Evolutionary conservation across 2,329 filamentous ascomycete genomes (phyloP), one percentile per base, ranked within the genome.

Genomic region (Huntiella moniliformis): DNA sequence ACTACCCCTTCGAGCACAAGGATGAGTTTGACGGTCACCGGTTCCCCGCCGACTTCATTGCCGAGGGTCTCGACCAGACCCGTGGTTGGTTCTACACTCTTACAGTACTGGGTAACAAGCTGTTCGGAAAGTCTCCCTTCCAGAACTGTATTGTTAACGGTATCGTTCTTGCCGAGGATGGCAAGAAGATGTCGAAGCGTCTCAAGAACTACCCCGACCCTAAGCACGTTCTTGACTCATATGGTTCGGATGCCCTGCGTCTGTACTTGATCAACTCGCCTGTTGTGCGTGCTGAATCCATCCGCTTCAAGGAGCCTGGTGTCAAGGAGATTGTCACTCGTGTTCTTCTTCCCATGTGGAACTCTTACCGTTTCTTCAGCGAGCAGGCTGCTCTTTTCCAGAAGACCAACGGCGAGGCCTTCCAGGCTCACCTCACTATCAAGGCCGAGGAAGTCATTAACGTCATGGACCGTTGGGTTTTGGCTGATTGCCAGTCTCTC

Each of bases 391-490:
- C 43, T 7, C 48, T 54, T 12, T 56, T 48, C 48, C 51, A 53
- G 38, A 52, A 54, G 45, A 52, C 46, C 4, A 52, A 51, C n/a
- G 53, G 51, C 17, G 35, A 48, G 4, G 48, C 52, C 10, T 54
- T 55, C 47, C 49, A 51, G 4, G 43, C 49, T 38, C 33, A 49
- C 28, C 38, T 52, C 12, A 49, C 49, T 4, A 52, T 53, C 15
- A 46, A 51, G 16, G 45, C 43, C 5, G 44, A 45, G 2, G 43
- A 51, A 17, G 36, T 55, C 35, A 48, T 31, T 28, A 56, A 55
- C 55, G 85, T 95, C 49, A 93, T 96, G 81, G 88, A 96, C 59
- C 75, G 79, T 51, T 96, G 88, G 88, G 91, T 96, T 54, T 65
- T 96, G 57, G 88, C 88, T 50, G 85, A 81, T 54, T 92, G 83